phyloP scores from a whole-genome alignment of 495 filamentous ascomycete genomes.

The Penicillium antarcticum region DNA sequence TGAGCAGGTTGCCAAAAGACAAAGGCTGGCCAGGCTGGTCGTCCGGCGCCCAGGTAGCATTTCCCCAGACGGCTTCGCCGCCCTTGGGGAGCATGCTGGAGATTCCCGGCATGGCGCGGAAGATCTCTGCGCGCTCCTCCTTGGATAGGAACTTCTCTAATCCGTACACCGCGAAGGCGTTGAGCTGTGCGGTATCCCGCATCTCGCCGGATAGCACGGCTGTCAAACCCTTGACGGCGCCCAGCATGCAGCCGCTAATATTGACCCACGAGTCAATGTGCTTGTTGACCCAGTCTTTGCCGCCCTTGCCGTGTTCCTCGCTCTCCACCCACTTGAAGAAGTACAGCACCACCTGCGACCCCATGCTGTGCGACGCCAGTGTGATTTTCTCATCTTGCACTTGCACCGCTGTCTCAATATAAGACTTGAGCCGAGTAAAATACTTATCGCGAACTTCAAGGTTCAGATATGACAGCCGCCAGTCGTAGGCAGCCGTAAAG shows the following conservation, averaged over 20 bases:
- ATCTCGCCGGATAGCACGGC: conserved; percentile 95
- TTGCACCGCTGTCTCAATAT: conserved; percentile 78
- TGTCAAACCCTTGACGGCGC: conserved; percentile 86
- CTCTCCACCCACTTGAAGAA: conserved; percentile 98
- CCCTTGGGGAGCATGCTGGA: conserved; percentile 97
- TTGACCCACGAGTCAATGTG: conserved; percentile 96
- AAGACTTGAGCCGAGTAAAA: conserved; percentile 81
- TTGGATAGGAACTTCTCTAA: conserved; percentile 92
- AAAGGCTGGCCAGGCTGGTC: conserved; percentile 68
- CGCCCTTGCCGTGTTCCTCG: conserved; percentile 71
- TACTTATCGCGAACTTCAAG: conserved; percentile 89
- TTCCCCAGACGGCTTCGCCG: conserved; percentile 91
- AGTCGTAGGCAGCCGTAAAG: conserved; percentile 94
- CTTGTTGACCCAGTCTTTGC: conserved; percentile 83
- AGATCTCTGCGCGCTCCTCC: conserved; percentile 87
- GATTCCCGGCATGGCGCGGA: conserved; percentile 94
- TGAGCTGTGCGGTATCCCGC: conserved; percentile 96
- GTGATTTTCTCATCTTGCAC: conserved; percentile 75
- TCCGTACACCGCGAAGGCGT: conserved; percentile 96
- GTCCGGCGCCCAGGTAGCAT: conserved; percentile 84
- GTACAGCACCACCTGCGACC: conserved; percentile 89
- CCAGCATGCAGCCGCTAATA: conserved; percentile 96
- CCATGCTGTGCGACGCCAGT: conserved; percentile 95
- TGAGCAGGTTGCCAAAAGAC: conserved; percentile 78
- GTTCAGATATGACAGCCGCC: conserved; percentile 90